A percentile compares a stretch with the other conserved stretches of the same genome.
phyloP scores from a whole-genome alignment of 1,284 basidiomycete species.

The Ceratobasidium papillatum region DNA sequence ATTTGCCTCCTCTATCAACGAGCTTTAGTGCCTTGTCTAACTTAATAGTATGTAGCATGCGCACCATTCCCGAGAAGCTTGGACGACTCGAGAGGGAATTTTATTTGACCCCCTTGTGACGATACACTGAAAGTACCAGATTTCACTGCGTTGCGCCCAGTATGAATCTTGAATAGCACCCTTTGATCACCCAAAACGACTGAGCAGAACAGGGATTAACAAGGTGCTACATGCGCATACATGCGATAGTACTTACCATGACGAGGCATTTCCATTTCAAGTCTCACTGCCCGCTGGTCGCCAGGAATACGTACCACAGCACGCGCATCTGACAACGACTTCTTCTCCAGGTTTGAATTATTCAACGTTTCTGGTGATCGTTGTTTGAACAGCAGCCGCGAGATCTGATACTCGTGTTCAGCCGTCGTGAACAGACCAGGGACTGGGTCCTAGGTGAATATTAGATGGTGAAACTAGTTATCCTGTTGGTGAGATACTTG shows the following conservation, averaged over 20 bases:
- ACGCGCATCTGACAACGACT: slow-evolving; percentile 6
- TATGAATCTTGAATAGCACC: slow-evolving; percentile 64
- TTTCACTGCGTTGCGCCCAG: slow-evolving; percentile 69
- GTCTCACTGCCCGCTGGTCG: slow-evolving; percentile 66
- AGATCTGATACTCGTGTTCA: slow-evolving; percentile 65
- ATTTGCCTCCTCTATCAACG: not conserved
- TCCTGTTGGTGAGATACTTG: slow-evolving; percentile 54
- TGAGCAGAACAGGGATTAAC: slow-evolving; percentile 16
- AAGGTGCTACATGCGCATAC: slow-evolving; percentile 7
- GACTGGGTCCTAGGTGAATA: slow-evolving; percentile 63
- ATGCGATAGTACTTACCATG: slow-evolving; percentile 59
- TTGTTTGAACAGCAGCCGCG: slow-evolving; percentile 64
- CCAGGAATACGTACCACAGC: slow-evolving; percentile 62
- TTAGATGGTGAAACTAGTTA: not conserved
- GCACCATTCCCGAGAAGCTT: slow-evolving; percentile 18
- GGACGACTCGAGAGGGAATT: slow-evolving; percentile 22
- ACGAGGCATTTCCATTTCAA: slow-evolving; percentile 67
- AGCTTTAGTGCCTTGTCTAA: not conserved
- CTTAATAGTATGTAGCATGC: not conserved
- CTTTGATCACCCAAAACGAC: slow-evolving; percentile 65
- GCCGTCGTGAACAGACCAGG: slow-evolving; percentile 70
- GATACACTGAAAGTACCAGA: slow-evolving; percentile 13
- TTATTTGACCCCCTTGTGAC: slow-evolving; percentile 5
- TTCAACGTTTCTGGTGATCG: not conserved
- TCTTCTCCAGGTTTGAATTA: not conserved